Base-by-base conservation (phyloP, 371 early-diverging fungal genomes). In the Rhizopus stolonifer region DNA sequence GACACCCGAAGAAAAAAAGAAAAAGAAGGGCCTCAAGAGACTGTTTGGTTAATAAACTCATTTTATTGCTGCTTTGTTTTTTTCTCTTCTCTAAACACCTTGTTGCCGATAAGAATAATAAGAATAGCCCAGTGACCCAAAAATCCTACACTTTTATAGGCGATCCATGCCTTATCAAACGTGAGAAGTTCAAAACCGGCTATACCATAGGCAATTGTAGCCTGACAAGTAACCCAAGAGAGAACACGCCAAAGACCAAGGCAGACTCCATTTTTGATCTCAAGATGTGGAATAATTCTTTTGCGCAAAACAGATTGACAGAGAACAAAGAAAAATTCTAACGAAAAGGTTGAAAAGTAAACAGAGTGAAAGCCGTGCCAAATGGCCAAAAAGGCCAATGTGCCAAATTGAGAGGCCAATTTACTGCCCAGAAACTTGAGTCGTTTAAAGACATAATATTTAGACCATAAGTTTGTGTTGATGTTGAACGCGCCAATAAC, bases 401-500 rank as follows among this genome's bases (percentile, higher is more conserved):
- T 77, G 21, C 71, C 80, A 11, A 80, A 53, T 29, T 82, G 72
- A 2, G 87, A 85, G 5, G 82, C 32, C n/a, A 80, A 54, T 66
- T 87, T 88, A 72, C 70, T 84, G 26, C 79, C 79, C n/a, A 88
- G 60, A 63, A 85, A 89, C 18, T 65, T 64, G 21, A 88, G 70
- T 11, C 87, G 79, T 66, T 89, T 88, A 54, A 86, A 89, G 3
- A 89, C 67, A 46, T 89, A 89, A 39, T 79, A 72, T 63, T 87
- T 88, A 52, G 72, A 65, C 90, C 88, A 89, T 13, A 74, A 60
- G 59, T 89, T 89, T 46, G 90, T 89, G 60, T 89, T 88, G 61
- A 86, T 81, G 65, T 89, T 89, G 72, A 88, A 89, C 2, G 83
- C 62, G 4, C 34, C 55, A 60, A 89, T 75, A 19, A 86, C 67